phyloP scores from a whole-genome alignment of 805 yeast genomes.

The Scheffersomyces lignosus region DNA sequence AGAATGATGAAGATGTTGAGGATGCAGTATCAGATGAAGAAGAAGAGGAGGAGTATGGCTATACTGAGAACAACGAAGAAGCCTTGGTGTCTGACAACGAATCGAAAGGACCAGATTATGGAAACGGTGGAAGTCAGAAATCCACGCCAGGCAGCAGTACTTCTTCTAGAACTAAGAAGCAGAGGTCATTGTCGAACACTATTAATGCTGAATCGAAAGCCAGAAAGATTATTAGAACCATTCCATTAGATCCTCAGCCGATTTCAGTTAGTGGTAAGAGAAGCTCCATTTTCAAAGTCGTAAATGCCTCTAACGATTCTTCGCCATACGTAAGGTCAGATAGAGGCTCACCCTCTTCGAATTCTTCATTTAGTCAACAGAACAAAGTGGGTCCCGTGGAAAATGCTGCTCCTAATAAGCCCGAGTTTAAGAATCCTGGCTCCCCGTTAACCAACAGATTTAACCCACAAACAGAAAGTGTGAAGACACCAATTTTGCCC shows the following conservation, averaged over 20 bases:
- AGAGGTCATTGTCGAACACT: slow-evolving; percentile 53
- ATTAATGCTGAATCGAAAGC: slow-evolving; percentile 71
- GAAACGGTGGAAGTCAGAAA: slow-evolving; percentile 21
- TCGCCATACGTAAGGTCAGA: slow-evolving; percentile 23
- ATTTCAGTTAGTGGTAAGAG: slow-evolving; percentile 45
- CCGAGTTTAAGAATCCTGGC: not conserved
- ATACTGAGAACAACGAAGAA: slow-evolving; percentile 15
- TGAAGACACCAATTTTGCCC: not conserved
- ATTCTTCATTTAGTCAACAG: slow-evolving; percentile 1
- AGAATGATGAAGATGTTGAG: slow-evolving; percentile 28
- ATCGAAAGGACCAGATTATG: slow-evolving; percentile 5
- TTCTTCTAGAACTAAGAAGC: slow-evolving; percentile 36
- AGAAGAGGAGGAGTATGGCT: slow-evolving; percentile 16
- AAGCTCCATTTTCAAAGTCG: slow-evolving; percentile 39
- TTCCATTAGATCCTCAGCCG: slow-evolving; percentile 84
- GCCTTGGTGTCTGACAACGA: slow-evolving; percentile 22
- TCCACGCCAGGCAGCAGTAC: slow-evolving; percentile 40
- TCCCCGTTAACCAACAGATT: not conserved
- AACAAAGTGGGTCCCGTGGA: not conserved
- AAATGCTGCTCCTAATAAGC: not conserved
- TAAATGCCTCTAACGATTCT: slow-evolving; percentile 32
- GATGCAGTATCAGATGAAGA: slow-evolving; percentile 23
- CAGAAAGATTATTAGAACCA: slow-evolving; percentile 69
- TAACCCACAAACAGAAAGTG: too few relatives aligned
- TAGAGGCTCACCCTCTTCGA: slow-evolving; percentile 5